phyloP scores from a whole-genome alignment of 345 rosid genomes.

The Eucalyptus paniculata region DNA sequence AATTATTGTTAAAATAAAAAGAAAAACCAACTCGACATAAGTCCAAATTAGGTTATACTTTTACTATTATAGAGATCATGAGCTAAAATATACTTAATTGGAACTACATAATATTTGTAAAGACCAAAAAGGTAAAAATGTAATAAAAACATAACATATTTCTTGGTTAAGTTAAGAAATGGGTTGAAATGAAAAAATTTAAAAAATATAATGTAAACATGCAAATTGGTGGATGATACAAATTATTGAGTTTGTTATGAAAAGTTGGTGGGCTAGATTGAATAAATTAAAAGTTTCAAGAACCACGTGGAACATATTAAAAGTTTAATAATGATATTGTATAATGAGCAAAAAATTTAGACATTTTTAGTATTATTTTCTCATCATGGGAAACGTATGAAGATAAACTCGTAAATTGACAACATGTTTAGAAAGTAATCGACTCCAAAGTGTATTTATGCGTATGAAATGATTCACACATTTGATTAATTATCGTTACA shows the following conservation, averaged over 20 bases:
- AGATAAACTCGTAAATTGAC: background rate
- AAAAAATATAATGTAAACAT: background rate
- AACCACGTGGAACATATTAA: background rate
- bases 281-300: background rate
- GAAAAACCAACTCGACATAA: background rate
- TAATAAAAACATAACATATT: background rate
- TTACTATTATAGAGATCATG: background rate
- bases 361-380: background rate
- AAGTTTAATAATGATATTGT: background rate
- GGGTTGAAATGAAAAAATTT: background rate
- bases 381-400: fast-evolving
- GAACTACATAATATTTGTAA: background rate
- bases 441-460: fast-evolving
- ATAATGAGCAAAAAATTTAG: fast-evolving
- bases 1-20: background rate
- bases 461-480: background rate
- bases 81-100: background rate
- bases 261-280: background rate
- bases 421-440: background rate
- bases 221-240: background rate
- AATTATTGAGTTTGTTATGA: background rate
- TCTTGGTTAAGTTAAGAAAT: background rate
- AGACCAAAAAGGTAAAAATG: background rate
- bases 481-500: fast-evolving
- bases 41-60: background rate